Evolutionary conservation across 192 early-diverging fungal species (phyloP).

Genomic region (Podila horticola): DNA sequence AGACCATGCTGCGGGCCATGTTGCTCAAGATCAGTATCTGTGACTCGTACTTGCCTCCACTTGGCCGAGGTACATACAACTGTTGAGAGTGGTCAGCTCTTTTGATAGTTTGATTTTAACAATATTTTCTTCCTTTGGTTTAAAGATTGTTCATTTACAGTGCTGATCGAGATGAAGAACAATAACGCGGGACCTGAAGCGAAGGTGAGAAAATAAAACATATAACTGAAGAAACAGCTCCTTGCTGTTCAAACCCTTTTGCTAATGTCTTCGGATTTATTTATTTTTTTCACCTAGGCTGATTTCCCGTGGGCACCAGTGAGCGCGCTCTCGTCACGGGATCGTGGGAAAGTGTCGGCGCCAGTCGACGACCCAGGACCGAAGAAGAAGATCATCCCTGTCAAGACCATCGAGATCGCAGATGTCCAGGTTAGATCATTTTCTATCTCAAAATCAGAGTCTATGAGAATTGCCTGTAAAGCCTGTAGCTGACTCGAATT

Average conservation of each 20-base stretch:
- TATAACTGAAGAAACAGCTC: not conserved
- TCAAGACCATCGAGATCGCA: constrained; percentile 34
- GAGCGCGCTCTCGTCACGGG: not conserved
- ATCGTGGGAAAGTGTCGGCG: constrained; percentile 23
- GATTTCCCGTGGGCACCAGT: constrained; percentile 46
- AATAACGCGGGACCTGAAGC: constrained; percentile 12
- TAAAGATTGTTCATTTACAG: constrained; percentile 30
- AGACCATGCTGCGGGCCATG: constrained; percentile 23
- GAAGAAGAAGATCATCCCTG: constrained; percentile 35
- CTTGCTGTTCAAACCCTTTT: not conserved
- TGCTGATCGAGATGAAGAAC: constrained; percentile 31
- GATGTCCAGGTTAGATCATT: constrained; percentile 28
- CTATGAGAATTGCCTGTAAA: not conserved
- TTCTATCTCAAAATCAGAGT: not conserved
- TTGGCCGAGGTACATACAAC: no score
- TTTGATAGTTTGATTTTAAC: no score
- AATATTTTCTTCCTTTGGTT: not conserved
- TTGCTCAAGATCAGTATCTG: constrained; percentile 30
- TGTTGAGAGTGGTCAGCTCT: no score
- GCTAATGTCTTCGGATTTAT: not conserved
- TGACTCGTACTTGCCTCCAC: constrained; percentile 12
- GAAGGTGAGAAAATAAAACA: constrained; percentile 20
- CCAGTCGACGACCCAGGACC: not conserved
- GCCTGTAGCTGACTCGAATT: not conserved
- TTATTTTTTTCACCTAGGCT: constrained; percentile 5